Evolutionary conservation across 768 basidiomycete genomes (phyloP).

Genomic region (Lactarius hengduanensis): DNA sequence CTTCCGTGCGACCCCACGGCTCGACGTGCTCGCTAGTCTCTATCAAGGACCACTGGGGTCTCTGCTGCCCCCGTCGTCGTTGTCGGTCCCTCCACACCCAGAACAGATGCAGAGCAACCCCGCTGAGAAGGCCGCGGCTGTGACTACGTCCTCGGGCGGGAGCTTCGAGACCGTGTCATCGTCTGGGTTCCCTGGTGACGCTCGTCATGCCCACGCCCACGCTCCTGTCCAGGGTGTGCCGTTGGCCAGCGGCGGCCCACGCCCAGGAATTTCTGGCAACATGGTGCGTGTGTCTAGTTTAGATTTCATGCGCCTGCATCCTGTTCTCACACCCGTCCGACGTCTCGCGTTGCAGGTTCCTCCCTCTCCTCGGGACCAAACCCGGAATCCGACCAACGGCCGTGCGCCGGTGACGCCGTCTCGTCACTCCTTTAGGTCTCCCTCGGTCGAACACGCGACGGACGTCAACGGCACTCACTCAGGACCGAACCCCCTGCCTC

Average conservation of each 20-base stretch:
- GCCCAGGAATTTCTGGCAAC: constrained; percentile 1
- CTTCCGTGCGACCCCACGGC: constrained; percentile 65
- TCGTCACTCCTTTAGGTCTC: background rate
- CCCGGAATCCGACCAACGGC: background rate
- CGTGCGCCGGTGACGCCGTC: background rate
- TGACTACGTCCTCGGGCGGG: background rate
- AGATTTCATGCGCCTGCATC: background rate
- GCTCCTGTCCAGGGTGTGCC: background rate
- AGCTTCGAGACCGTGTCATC: constrained; percentile 13
- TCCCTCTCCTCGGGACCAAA: constrained; percentile 13
- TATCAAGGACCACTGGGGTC: constrained; percentile 54
- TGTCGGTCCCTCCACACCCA: constrained; percentile 38
- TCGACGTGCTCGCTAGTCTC: constrained; percentile 58
- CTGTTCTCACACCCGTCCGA: background rate
- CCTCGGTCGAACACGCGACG: constrained; percentile 3
- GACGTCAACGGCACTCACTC: background rate
- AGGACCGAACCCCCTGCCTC: background rate
- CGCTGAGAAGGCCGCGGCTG: constrained; percentile 24
- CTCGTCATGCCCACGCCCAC: background rate
- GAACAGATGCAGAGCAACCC: constrained; percentile 34
- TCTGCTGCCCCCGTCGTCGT: constrained; percentile 14
- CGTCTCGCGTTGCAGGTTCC: background rate
- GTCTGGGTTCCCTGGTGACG: constrained; percentile 17
- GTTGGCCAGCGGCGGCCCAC: background rate
- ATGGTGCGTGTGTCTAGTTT: background rate